A percentile compares a stretch with the other conserved stretches of the same genome.
phyloP scores from a whole-genome alignment of 2,329 filamentous ascomycete genomes.

The Passalora sequoiae region DNA sequence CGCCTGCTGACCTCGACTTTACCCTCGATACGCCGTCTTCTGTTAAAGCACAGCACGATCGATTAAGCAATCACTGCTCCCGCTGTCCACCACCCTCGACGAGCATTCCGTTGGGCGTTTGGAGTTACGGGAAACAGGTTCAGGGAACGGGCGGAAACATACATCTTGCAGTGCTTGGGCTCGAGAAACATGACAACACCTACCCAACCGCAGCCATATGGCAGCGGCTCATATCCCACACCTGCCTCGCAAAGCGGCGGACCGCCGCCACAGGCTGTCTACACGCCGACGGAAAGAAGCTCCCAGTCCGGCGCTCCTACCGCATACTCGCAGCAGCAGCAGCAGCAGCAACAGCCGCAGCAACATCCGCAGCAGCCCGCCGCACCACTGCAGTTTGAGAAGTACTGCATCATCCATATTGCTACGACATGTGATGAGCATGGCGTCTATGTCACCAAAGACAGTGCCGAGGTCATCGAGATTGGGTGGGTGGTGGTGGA shows the following conservation, averaged over 20 bases:
- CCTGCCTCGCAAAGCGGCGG: constrained; percentile 19
- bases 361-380: constrained; percentile 25
- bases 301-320: constrained; percentile 16
- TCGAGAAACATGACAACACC: constrained; percentile 28
- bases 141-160: constrained; percentile 8
- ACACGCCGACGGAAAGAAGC: constrained; percentile 20
- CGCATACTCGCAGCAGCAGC: no score
- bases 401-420: constrained; percentile 97
- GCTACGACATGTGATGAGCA: constrained; percentile 99
- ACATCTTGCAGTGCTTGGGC: constrained; percentile 2
- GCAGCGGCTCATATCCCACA: constrained; percentile 24
- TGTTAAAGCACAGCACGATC: constrained; percentile 4
- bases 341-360: constrained; percentile 13
- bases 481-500: constrained; percentile 82
- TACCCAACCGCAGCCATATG: constrained; percentile 27
- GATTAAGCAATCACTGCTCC: constrained; percentile 3
- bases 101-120: constrained; percentile 20
- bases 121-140: constrained; percentile 20
- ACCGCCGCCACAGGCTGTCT: constrained; percentile 18
- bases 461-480: constrained; percentile 98
- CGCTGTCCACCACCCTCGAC: constrained; percentile 9
- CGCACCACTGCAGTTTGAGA: constrained; percentile 58
- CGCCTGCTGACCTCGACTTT: constrained; percentile 1
- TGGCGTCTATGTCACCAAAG: constrained; percentile 98
- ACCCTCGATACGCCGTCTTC: neutral